Conservation (phyloP, 306 rosid species). For the Astragalus glycyphyllos region DNA sequence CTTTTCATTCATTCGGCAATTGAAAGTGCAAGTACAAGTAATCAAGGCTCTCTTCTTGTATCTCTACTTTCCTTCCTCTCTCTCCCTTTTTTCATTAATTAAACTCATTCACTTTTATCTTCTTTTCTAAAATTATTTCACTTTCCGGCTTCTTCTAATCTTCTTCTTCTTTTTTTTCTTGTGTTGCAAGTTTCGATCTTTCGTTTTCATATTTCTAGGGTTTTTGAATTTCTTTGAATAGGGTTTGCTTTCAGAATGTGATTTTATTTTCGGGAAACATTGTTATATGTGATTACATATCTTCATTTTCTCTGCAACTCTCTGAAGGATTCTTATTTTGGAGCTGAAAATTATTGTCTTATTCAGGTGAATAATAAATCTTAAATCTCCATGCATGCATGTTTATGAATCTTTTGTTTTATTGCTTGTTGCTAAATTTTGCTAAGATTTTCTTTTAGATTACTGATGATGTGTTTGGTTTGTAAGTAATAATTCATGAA, state of each 20-base stretch:
- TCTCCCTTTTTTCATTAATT: neutral
- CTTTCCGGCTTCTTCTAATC: neutral
- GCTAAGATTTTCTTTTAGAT: too few relatives aligned
- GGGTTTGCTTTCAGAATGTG: neutral
- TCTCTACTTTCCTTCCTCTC: neutral
- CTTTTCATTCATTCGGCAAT: too few relatives aligned
- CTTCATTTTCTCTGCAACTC: neutral
- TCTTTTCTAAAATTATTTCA: neutral
- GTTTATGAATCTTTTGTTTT: neutral
- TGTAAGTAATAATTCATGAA: neutral
- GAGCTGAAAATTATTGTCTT: neutral
- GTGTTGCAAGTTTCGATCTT: neutral
- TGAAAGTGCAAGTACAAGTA: too few relatives aligned
- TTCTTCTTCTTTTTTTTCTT: neutral
- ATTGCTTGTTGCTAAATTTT: too few relatives aligned
- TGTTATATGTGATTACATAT: neutral
- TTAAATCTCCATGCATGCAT: neutral
- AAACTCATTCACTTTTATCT: slow-evolving; percentile 2
- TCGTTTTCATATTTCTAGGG: too few relatives aligned
- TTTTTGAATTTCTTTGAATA: too few relatives aligned
- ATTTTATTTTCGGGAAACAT: neutral
- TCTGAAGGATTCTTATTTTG: neutral
- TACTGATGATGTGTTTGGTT: neutral
- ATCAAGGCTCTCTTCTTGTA: too few relatives aligned
- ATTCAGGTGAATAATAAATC: neutral